Base-by-base conservation (phyloP, 441 rosid genomes). In the Pelargonium fulgidum region DNA sequence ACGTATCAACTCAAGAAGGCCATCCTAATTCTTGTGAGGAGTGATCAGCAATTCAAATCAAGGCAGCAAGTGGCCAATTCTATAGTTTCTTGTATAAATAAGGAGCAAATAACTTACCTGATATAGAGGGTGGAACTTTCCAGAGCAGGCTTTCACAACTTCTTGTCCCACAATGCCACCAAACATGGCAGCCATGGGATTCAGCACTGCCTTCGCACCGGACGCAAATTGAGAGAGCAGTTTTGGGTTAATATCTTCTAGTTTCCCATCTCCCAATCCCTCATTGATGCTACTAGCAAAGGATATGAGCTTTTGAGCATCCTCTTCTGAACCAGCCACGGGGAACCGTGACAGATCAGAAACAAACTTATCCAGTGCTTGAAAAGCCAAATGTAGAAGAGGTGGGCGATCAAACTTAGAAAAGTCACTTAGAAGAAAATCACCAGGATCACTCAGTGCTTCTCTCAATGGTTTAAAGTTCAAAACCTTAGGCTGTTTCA, bases 161-260 rank as follows among this genome's bases (percentile, higher is more conserved):
- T 92, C 97, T 77, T 92, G 97, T 36, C 97, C 97, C 70, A 92
- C 97, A 70, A 92, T 82, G 64, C 97, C 97, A 68, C 97, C 97
- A 76, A 92, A 92, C 93, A 92, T 89, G 45, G 97, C 97, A 74
- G 97, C 96, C 96, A 89, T 89, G 52, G 97, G 97, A 81, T 92
- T 92, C 65, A 92, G 78, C 54, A 89, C 91, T 66, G 97, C 96
- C 81, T 84, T 86, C 52, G 97, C 87, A 74, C 97, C 97, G 76
- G 82, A 91, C 61, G 97, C 89, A 81, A 91, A 89, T 79, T 83
- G 87, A 12, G 83, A 79, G 68, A 92, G 86, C 73, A 89, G 79
- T 73, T 87, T 85, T 0, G 83, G 84, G 75, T 87, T 82, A 61
- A 92, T 69, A 72, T 86, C 89, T 64, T 84, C 92, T 63, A 86